These are phyloP conservation scores for Pulveroboletus sp. DNA, from an alignment of 1,284 basidiomycete genomes.

Conservation along the genomic window DNA sequence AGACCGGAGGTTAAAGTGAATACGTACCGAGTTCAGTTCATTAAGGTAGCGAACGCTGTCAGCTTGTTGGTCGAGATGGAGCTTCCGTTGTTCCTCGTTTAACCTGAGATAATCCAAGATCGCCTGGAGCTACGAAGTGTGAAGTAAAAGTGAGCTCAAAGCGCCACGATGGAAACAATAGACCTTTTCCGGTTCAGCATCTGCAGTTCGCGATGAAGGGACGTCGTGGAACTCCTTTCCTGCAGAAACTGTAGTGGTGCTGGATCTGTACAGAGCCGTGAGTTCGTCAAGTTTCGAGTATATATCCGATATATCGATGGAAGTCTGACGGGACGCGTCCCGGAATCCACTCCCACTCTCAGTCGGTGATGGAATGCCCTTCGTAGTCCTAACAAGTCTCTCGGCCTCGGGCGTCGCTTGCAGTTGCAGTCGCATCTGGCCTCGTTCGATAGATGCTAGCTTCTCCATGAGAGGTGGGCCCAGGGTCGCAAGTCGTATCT, in stretches of 20 bases:
- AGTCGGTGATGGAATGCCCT: slow-evolving; percentile 2
- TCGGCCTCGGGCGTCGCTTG: slow-evolving; percentile 11
- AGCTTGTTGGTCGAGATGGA: slow-evolving; percentile 60
- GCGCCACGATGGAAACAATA: neutral
- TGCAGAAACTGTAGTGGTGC: neutral
- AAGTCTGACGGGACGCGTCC: neutral
- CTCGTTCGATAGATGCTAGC: slow-evolving; percentile 29
- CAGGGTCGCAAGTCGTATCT: slow-evolving; percentile 18
- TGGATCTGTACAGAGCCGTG: slow-evolving; percentile 21
- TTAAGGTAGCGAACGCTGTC: slow-evolving; percentile 75
- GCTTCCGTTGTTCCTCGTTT: slow-evolving; percentile 47
- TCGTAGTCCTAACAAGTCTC: slow-evolving; percentile 1
- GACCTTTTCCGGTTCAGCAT: slow-evolving; percentile 30
- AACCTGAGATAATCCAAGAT: slow-evolving; percentile 48
- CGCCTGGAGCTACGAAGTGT: slow-evolving; percentile 42
- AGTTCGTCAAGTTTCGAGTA: slow-evolving; percentile 35
- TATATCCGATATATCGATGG: slow-evolving; percentile 27
- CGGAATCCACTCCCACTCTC: neutral
- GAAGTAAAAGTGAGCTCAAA: neutral
- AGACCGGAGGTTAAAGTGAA: neutral
- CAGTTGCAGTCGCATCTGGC: slow-evolving; percentile 21
- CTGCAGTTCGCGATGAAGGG: slow-evolving; percentile 3
- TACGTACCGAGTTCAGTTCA: slow-evolving; percentile 64
- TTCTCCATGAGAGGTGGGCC: slow-evolving; percentile 31
- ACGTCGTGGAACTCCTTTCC: neutral